phyloP scores from a whole-genome alignment of 805 yeast species.

The Candida adriatica region DNA sequence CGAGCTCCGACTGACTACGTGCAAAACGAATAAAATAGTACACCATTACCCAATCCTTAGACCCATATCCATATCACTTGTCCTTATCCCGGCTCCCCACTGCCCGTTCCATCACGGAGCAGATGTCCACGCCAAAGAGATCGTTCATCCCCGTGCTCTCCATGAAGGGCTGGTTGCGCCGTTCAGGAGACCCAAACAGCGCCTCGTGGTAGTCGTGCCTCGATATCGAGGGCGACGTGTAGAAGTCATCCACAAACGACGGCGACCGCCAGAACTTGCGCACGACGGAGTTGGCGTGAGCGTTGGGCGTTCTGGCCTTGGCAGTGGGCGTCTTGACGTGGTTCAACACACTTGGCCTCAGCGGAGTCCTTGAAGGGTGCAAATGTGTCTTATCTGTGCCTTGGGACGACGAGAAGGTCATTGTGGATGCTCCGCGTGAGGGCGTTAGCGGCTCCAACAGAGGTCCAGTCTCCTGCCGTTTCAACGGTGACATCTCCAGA shows the following conservation, averaged over 20 bases:
- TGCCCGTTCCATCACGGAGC: constrained; percentile 42
- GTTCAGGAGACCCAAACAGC: constrained; percentile 32
- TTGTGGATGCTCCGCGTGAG: constrained; percentile 21
- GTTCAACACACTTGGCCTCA: constrained; percentile 15
- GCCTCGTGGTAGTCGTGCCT: constrained; percentile 21
- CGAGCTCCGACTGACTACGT: constrained; percentile 60
- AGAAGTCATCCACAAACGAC: constrained; percentile 59
- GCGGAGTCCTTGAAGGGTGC: constrained; percentile 28
- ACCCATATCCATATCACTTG: not conserved
- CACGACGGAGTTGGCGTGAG: constrained; percentile 31
- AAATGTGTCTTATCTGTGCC: too few relatives aligned
- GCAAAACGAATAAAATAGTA: too few relatives aligned
- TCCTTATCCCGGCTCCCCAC: constrained; percentile 22
- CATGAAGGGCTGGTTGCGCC: constrained; percentile 9
- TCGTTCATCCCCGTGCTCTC: constrained; percentile 26
- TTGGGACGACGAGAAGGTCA: constrained; percentile 2
- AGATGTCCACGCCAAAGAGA: constrained; percentile 52
- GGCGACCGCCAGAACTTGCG: constrained; percentile 61
- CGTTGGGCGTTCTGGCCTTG: constrained; percentile 22
- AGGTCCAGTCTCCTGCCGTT: constrained; percentile 56
- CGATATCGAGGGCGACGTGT: constrained; percentile 40
- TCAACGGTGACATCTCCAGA: constrained; percentile 55
- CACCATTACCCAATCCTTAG: not conserved
- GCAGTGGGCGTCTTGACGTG: constrained; percentile 26
- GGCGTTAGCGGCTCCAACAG: constrained; percentile 61